Percentiles rank a stretch among this genome's conserved stretches.
phyloP scores from a whole-genome alignment of 169 alveolate species.

The Cryptosporidium muris region DNA sequence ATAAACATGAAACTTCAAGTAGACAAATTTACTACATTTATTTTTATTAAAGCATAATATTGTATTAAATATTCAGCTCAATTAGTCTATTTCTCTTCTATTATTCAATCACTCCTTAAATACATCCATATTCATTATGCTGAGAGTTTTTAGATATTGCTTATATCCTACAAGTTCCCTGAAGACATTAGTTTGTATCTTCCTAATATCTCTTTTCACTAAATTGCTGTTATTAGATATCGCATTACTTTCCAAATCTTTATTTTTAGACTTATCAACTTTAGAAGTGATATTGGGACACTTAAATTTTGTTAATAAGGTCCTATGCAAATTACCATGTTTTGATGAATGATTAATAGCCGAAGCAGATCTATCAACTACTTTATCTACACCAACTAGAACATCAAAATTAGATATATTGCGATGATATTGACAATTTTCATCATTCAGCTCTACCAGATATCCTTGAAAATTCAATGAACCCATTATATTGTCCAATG shows the following conservation, averaged over 20 bases:
- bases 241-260: neutral
- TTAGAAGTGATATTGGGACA: no score
- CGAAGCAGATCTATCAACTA: neutral
- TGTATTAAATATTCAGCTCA: no score
- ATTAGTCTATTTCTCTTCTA: no score
- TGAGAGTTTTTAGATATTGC: no score
- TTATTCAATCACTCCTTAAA: no score
- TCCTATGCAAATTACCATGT: neutral
- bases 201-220: neutral
- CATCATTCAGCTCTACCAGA: conserved; percentile 12
- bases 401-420: neutral
- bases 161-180: no score
- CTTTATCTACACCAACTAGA: neutral
- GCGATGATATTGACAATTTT: neutral
- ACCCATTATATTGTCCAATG: neutral
- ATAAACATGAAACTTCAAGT: no score
- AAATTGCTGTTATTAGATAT: conserved; percentile 32
- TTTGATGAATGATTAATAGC: neutral
- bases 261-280: neutral
- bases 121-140: no score
- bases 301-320: no score
- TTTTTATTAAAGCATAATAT: no score
- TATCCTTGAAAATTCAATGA: conserved; percentile 29
- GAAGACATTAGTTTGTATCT: no score
- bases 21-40: no score